Base-by-base conservation (phyloP, 2,329 filamentous ascomycete genomes). In the Pseudogymnoascus sp. region DNA sequence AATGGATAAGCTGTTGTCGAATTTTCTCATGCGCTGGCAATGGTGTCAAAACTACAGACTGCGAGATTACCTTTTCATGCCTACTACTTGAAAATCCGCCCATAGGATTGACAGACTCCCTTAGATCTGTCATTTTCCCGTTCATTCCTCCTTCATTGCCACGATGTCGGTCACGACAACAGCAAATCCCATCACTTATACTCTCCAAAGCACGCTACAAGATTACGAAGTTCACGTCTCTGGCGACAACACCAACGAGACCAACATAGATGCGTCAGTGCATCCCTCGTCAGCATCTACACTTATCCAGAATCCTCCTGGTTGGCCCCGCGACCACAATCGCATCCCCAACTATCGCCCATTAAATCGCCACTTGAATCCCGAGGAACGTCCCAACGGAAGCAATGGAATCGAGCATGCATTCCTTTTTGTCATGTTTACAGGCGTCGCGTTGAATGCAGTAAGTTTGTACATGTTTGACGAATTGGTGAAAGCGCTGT, bases 401-500 rank as follows among this genome's bases (percentile, higher is more conserved):
- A 69, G 68, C n/a, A 80, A 77, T 66, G 66, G 65, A 1, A 70
- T 73, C 5, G 81, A 83, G 67, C 70, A 70, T 42, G 73, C 72
- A 5, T 82, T 83, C 66, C 73, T 83, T 15, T 69, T 72, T 18
- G 70, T 78, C 0, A 82, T 83, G 80, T 79, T 82, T 64, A 74
- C 74, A 29, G 80, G 77, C 5, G 75, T 79, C 10, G 73, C 72
- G 65, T 67, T 77, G 55, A 76, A 79, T 67, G 75, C 74, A 63
- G 75, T 78, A 65, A 69, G 74, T 75, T 9, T 10, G 25, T 25
- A 40, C 62, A 21, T 39, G 36, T 27, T 60, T 13, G 25, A 60
- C 15, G 12, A 42, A 45, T 31, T 13, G 5, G 8, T 13, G 2
- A 25, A 33, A n/a, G 12, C 6, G 35, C 18, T 58, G 58, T 42